Evolutionary conservation across 192 early-diverging fungal species (phyloP).

Genomic region (Coemansia furcata): DNA sequence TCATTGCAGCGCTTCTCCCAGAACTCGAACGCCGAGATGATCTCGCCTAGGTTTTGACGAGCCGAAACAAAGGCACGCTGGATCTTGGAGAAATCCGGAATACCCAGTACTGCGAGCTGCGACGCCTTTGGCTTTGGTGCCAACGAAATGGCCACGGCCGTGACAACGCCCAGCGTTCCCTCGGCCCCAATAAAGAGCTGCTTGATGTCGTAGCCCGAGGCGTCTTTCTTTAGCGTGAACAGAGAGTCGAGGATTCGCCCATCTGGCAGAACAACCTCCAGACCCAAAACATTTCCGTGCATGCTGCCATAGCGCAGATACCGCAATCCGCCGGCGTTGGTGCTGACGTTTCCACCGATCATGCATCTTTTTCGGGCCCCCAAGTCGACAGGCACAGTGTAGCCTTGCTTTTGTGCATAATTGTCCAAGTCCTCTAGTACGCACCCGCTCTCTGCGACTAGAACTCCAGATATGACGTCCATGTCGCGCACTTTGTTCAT

Average conservation of each 20-base stretch:
- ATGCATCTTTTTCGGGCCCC: slow-evolving; percentile 86
- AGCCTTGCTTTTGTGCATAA: slow-evolving; percentile 75
- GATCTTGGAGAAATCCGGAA: slow-evolving; percentile 77
- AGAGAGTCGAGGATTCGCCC: slow-evolving; percentile 83
- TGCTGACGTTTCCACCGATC: slow-evolving; percentile 97
- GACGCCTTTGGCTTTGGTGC: slow-evolving; percentile 69
- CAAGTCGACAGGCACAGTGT: slow-evolving; percentile 91
- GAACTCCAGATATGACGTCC: slow-evolving; percentile 73
- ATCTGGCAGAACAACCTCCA: slow-evolving; percentile 93
- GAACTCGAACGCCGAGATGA: slow-evolving; percentile 97
- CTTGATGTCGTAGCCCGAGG: slow-evolving; percentile 96
- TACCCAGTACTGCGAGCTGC: slow-evolving; percentile 75
- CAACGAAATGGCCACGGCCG: slow-evolving; percentile 82
- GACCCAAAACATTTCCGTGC: slow-evolving; percentile 89
- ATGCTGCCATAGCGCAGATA: slow-evolving; percentile 92
- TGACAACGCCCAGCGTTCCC: slow-evolving; percentile 93
- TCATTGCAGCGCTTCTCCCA: slow-evolving; percentile 79
- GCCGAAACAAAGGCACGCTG: slow-evolving; percentile 79
- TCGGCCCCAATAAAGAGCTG: slow-evolving; percentile 99
- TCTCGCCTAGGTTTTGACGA: slow-evolving; percentile 80
- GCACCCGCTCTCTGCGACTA: slow-evolving; percentile 87
- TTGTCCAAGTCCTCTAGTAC: slow-evolving; percentile 86
- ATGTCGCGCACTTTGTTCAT: slow-evolving; percentile 79
- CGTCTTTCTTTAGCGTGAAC: slow-evolving; percentile 91
- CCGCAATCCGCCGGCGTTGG: slow-evolving; percentile 94